phyloP scores from a whole-genome alignment of 2,329 filamentous ascomycete genomes.

The Sarocladium oryzae region DNA sequence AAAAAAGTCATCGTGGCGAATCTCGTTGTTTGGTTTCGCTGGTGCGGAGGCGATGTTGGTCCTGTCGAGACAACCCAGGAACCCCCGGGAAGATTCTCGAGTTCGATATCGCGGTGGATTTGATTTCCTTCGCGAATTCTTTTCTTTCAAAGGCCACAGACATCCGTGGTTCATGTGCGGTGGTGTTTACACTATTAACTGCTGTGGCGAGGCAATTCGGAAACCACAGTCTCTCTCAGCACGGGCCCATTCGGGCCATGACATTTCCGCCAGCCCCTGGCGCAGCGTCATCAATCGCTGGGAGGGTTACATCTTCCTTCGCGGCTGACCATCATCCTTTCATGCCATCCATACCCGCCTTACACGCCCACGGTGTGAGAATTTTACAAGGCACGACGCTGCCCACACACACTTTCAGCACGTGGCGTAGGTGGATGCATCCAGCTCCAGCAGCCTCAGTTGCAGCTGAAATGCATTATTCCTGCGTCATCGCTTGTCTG shows the following conservation, averaged over 20 bases:
- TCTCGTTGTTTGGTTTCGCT: neutral
- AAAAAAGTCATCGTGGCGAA: neutral
- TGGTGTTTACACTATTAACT: too few relatives aligned
- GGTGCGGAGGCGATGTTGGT: too few relatives aligned
- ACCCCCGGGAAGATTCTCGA: too few relatives aligned
- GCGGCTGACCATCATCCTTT: neutral
- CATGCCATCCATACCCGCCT: neutral
- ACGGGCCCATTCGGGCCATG: neutral
- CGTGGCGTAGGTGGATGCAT: constrained; percentile 3
- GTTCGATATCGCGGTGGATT: too few relatives aligned
- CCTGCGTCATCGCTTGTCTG: neutral
- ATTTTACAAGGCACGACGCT: too few relatives aligned
- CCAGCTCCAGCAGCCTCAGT: neutral
- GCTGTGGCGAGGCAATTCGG: too few relatives aligned
- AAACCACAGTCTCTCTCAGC: neutral
- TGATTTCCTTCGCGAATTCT: too few relatives aligned
- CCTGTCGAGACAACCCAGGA: too few relatives aligned
- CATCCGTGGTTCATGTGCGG: too few relatives aligned
- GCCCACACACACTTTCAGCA: neutral
- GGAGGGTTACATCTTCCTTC: constrained; percentile 6
- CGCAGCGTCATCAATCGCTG: neutral
- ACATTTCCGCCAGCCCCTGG: neutral
- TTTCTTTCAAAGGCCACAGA: too few relatives aligned
- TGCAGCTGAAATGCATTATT: neutral
- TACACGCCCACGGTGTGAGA: neutral